Evolutionary conservation across 768 basidiomycete genomes (phyloP), one percentile per base, ranked within the genome.

Genomic region (Termitomyces sp.): DNA sequence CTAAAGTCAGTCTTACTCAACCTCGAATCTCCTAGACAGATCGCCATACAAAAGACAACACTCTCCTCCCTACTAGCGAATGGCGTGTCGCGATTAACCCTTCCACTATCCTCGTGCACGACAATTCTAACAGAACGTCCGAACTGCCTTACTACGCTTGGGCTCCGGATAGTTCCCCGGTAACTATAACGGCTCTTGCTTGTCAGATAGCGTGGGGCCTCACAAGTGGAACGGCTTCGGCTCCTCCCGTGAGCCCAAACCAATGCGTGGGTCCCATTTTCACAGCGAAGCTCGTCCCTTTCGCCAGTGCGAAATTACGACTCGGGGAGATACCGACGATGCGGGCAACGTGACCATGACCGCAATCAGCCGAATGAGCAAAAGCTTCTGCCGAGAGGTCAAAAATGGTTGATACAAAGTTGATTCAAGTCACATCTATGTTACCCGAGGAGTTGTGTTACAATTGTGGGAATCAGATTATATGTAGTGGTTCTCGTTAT

Each of bases 11-110:
- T 9, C 13, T 49, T 57, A 18, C 37, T 4, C 40, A 34, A n/a
- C 22, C 10, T 53, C 8, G 9, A 18, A 34, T 40, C 34, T 44
- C 37, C 27, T 46, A 78, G 76, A 74, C 68, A 48, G 76, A 77
- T 47, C 72, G 73, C 26, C 69, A 77, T 59, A 76, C 76, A 1
- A 63, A 70, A 20, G 75, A 76, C 58, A 69, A 73, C 57, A 74
- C 70, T 1, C 69, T 78, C 12, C 66, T 76, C 7, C 76, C 76
- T 9, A 76, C 73, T 2, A 66, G 57, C 22, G 67, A 72, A 48
- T 77, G 76, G 75, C 71, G 68, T 24, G 58, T 77, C 26, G 76
- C 75, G 14, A 76, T 78, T 52, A 75, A 78, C 54, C 74, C 74
- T 9, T 62, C 68, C 20, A 72, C 72, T 1, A 69, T 78, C 45